phyloP scores from a whole-genome alignment of 306 rosid species.

The Prunus mongolica region DNA sequence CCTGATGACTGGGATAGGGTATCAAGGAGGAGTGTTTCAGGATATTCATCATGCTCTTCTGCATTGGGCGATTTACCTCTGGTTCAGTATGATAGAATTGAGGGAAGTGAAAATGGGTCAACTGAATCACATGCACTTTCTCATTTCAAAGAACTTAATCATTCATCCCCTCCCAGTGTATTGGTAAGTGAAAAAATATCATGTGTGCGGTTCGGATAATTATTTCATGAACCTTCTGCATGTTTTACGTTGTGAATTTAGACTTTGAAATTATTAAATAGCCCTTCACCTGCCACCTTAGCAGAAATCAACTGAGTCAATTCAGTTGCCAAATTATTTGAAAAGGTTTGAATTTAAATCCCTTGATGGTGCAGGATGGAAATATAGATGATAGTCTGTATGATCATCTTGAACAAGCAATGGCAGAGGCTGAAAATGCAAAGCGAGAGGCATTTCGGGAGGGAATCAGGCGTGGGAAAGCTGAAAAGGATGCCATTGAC shows the following conservation, averaged over 20 bases:
- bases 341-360: neutral
- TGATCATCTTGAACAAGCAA: constrained; percentile 58
- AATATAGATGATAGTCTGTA: constrained; percentile 46
- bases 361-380: constrained; percentile 54
- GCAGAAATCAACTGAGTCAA: neutral
- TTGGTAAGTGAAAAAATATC: constrained; percentile 34
- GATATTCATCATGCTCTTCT: constrained; percentile 36
- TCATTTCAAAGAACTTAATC: constrained; percentile 25
- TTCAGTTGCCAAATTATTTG: neutral
- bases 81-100: constrained; percentile 26
- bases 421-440: constrained; percentile 63
- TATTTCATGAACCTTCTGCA: neutral
- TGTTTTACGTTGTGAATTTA: neutral
- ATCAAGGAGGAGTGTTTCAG: constrained; percentile 39
- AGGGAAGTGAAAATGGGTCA: constrained; percentile 36
- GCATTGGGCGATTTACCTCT: constrained; percentile 29
- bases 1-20: constrained; percentile 20
- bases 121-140: constrained; percentile 14
- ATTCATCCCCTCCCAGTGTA: constrained; percentile 58
- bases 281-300: neutral
- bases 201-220: constrained; percentile 6
- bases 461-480: constrained; percentile 53
- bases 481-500: constrained; percentile 65
- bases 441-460: constrained; percentile 54
- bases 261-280: neutral